A percentile compares a stretch with the other conserved stretches of the same genome.
phyloP scores from a whole-genome alignment of 2,329 filamentous ascomycete species.

The Scleromitrula shiraiana region DNA sequence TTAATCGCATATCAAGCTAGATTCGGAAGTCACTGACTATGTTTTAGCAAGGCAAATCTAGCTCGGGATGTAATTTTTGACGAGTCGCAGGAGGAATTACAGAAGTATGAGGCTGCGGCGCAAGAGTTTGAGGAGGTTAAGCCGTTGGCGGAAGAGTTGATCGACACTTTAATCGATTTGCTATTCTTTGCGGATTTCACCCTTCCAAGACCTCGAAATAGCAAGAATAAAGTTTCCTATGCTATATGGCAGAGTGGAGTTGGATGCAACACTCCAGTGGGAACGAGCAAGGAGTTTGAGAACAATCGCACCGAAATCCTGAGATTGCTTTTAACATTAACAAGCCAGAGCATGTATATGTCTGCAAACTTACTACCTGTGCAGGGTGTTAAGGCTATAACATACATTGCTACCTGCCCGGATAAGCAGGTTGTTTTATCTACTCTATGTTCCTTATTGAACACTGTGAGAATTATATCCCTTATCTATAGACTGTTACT shows the following conservation, averaged over 20 bases:
- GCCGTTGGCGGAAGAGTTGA: constrained; percentile 83
- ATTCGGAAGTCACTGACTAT: constrained; percentile 14
- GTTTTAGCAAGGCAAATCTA: constrained; percentile 48
- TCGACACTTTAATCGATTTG: constrained; percentile 81
- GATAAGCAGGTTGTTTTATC: constrained; percentile 91
- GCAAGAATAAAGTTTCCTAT: constrained; percentile 76
- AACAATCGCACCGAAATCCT: constrained; percentile 88
- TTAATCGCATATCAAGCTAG: neutral
- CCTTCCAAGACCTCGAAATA: constrained; percentile 61
- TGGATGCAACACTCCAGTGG: constrained; percentile 82
- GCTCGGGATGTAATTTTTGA: constrained; percentile 78
- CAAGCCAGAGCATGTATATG: constrained; percentile 91
- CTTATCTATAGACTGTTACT: neutral
- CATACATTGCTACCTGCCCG: constrained; percentile 77
- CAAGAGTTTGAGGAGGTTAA: constrained; percentile 74
- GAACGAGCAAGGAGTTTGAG: constrained; percentile 85
- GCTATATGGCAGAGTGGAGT: constrained; percentile 98
- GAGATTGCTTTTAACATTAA: constrained; percentile 74
- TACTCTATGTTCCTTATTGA: constrained; percentile 83
- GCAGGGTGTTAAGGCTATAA: constrained; percentile 74
- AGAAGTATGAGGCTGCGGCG: constrained; percentile 38
- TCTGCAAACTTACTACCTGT: constrained; percentile 71
- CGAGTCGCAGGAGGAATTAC: constrained; percentile 52
- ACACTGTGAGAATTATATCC: constrained; percentile 59
- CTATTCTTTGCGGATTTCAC: constrained; percentile 91